Evolutionary conservation across 177 flowering plant genomes (phyloP).

Genomic region (Tripterygium wilfordii): DNA sequence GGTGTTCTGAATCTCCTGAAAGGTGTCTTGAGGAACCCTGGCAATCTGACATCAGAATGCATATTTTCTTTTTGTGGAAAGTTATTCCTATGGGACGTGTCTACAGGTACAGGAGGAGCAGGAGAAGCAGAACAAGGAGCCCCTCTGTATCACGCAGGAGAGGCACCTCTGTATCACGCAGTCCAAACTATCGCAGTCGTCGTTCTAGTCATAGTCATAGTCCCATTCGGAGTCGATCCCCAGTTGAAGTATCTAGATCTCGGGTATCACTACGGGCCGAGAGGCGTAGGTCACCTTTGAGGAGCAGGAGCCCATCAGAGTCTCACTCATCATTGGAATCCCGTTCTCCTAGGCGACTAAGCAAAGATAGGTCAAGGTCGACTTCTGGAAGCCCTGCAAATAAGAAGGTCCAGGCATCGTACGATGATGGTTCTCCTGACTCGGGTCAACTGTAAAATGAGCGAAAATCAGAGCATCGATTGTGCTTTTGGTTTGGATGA

Average conservation of each 20-base stretch:
- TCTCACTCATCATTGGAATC: slow-evolving; percentile 51
- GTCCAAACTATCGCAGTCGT: slow-evolving; percentile 62
- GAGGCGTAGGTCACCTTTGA: slow-evolving; percentile 47
- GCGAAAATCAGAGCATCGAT: too few relatives aligned
- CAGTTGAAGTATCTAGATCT: slow-evolving; percentile 37
- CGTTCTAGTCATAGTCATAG: slow-evolving; percentile 55
- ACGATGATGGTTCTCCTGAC: slow-evolving; percentile 78
- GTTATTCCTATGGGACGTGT: too few relatives aligned
- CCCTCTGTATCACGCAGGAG: too few relatives aligned
- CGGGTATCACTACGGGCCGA: too few relatives aligned
- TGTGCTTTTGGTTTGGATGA: too few relatives aligned
- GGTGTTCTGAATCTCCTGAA: too few relatives aligned
- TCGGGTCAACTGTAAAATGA: slow-evolving; percentile 37
- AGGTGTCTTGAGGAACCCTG: too few relatives aligned
- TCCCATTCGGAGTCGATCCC: slow-evolving; percentile 60
- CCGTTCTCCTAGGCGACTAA: slow-evolving; percentile 34
- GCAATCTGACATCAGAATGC: too few relatives aligned
- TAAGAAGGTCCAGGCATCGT: slow-evolving; percentile 68
- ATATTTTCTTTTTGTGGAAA: too few relatives aligned
- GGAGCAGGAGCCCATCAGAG: slow-evolving; percentile 43
- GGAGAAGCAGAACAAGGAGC: slow-evolving; percentile 68
- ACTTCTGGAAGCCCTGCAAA: slow-evolving; percentile 59
- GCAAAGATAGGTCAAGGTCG: slow-evolving; percentile 49
- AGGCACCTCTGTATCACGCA: too few relatives aligned
- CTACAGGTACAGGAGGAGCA: slow-evolving; percentile 60